Evolutionary conservation across 129 eudicot genomes (phyloP), one percentile per base, ranked within the genome.

Genomic region (Chrysanthemum makinoi): DNA sequence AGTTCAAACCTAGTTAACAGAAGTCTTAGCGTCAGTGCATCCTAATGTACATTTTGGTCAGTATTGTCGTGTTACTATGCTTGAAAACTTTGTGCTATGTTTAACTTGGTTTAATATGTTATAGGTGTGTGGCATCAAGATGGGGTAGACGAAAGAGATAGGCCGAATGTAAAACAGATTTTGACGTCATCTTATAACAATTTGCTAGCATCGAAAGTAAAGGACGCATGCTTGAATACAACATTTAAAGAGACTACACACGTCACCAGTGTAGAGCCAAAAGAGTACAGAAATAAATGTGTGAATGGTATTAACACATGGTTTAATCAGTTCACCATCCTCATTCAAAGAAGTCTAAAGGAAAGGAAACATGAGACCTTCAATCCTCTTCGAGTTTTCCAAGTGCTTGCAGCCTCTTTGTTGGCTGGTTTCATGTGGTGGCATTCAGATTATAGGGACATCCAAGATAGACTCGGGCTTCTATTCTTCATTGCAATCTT

Each of bases 391-490:
- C 66, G 97, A 4, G 97, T 95, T 5, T 82, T 85, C 74, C 99
- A 95, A 74, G 99, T 95, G 1, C 53, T 88, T n/a, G 79, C 89
- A 6, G 99, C 97, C 56, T 79, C 99, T 1, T 62, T 90, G 28
- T 72, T 95, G 64, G 86, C 89, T 24, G 99, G 97, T 26, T 69
- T 78, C 47, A 87, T 95, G 91, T 95, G 99, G 99, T 95, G 99
- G 99, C 99, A 86, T 64, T 90, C 96, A 0, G 94, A 90, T 69
- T 85, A 30, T 46, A 74, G 83, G 17, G 89, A 95, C 33, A 53
- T 90, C 24, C 99, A 90, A 68, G 99, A 94, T 52, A 81, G 97
- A 0, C 87, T 94, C 3, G 99, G 99, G 17, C 86, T 95, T 11
- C 81, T 95, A 12, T 95, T 87, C 87, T 86, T 90, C 79, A 71